Evolutionary conservation across 805 yeast species (phyloP).

Genomic region (Ascoidea rubescens): DNA sequence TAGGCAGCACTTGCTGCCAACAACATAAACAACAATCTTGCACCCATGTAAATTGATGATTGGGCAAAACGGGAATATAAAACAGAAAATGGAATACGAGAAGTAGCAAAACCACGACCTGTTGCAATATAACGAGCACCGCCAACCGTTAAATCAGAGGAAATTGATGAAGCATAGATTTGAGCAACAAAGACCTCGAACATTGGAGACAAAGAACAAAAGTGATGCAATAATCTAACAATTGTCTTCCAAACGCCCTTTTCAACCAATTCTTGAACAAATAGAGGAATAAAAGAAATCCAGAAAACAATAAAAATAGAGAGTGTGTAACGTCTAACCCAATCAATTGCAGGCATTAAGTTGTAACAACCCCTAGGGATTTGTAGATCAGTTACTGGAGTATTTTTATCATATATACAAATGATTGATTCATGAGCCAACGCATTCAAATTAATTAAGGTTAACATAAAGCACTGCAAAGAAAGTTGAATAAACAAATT

Average conservation of each 20-base stretch:
- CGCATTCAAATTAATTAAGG: constrained; percentile 58
- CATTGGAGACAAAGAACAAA: constrained; percentile 61
- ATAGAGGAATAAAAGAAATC: constrained; percentile 66
- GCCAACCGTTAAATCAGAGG: constrained; percentile 64
- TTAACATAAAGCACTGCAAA: constrained; percentile 56
- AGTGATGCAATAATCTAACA: constrained; percentile 55
- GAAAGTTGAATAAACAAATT: constrained; percentile 68
- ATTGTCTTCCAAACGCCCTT: constrained; percentile 69
- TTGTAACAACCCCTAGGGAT: constrained; percentile 63
- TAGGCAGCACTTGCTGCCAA: constrained; percentile 61
- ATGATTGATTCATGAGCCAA: constrained; percentile 57
- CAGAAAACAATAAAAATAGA: constrained; percentile 75
- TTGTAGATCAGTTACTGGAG: constrained; percentile 52
- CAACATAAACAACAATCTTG: constrained; percentile 60
- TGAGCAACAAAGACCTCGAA: constrained; percentile 78
- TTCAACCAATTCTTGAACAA: constrained; percentile 69
- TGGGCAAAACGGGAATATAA: constrained; percentile 70
- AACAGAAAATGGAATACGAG: constrained; percentile 63
- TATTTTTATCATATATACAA: constrained; percentile 51
- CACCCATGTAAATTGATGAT: constrained; percentile 75
- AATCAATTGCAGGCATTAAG: constrained; percentile 58
- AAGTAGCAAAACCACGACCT: constrained; percentile 78
- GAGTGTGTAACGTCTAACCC: constrained; percentile 71
- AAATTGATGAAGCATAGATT: constrained; percentile 57
- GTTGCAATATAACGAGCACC: constrained; percentile 82